Conservation (phyloP, 768 basidiomycete species). For the Baorangia bicolor region DNA sequence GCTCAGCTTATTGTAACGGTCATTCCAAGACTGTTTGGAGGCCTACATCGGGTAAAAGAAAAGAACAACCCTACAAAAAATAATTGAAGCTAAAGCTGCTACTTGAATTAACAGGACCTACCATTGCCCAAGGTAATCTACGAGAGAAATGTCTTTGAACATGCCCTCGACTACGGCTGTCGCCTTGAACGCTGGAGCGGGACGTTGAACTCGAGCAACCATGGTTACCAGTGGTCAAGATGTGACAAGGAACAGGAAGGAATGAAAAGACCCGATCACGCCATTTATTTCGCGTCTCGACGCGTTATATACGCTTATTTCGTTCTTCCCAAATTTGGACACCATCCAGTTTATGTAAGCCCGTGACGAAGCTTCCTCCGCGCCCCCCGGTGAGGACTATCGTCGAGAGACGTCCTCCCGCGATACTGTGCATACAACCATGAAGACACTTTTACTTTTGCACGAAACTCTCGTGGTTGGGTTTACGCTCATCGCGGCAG, state of each 20-base stretch:
- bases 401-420: neutral
- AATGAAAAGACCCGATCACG: neutral
- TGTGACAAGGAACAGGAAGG: neutral
- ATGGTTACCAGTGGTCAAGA: conserved; percentile 12
- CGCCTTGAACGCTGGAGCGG: conserved; percentile 79
- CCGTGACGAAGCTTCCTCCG: no score
- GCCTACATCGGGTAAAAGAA: conserved; percentile 92
- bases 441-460: neutral
- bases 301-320: conserved; percentile 34
- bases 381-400: no score
- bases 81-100: neutral
- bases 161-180: conserved; percentile 72
- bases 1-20: neutral
- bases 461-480: neutral
- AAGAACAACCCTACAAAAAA: conserved; percentile 73
- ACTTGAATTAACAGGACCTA: conserved; percentile 27
- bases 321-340: neutral
- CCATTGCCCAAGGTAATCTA: conserved; percentile 82
- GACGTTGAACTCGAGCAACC: conserved; percentile 70
- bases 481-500: neutral
- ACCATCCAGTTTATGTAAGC: neutral
- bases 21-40: neutral
- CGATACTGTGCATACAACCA: neutral
- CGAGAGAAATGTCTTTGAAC: conserved; percentile 76
- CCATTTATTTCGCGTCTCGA: conserved; percentile 19